Percentiles rank a stretch among this genome's conserved stretches.
These are phyloP conservation scores for Apiospora kogelbergensis DNA, from an alignment of 2,329 filamentous ascomycete genomes.

Conservation along the genomic window DNA sequence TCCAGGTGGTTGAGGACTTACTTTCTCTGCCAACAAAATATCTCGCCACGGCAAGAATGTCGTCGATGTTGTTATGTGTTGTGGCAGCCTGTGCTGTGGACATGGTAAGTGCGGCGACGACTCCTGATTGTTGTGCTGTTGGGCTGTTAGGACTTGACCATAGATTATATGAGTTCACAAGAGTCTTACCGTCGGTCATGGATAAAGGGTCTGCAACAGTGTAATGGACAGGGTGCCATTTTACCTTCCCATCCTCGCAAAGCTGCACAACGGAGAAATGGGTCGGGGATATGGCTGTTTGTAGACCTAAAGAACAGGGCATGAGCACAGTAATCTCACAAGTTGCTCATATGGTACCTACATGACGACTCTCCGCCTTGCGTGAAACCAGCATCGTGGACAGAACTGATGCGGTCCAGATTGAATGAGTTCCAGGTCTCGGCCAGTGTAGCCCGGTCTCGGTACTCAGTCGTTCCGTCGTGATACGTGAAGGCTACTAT, in stretches of 20 bases:
- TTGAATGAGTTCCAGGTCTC: constrained; percentile 65
- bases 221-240: constrained; percentile 58
- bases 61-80: constrained; percentile 59
- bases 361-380: constrained; percentile 67
- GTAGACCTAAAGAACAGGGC: constrained; percentile 44
- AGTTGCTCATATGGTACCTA: constrained; percentile 36
- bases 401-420: constrained; percentile 63
- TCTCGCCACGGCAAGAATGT: constrained; percentile 69
- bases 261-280: constrained; percentile 59
- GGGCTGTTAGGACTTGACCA: constrained; percentile 18
- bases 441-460: constrained; percentile 72
- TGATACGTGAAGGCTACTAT: constrained; percentile 72
- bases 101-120: constrained; percentile 61
- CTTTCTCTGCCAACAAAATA: constrained; percentile 41
- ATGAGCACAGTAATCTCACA: not conserved
- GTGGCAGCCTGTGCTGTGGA: constrained; percentile 46
- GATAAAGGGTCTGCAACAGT: constrained; percentile 47
- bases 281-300: constrained; percentile 62
- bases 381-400: constrained; percentile 76
- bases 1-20: constrained; percentile 20
- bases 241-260: constrained; percentile 57
- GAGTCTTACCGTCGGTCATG: constrained; percentile 48
- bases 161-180: not conserved
- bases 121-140: constrained; percentile 54
- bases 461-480: constrained; percentile 79